Evolutionary conservation across 2,329 filamentous ascomycete genomes (phyloP), one percentile per base, ranked within the genome.

Genomic region (Diaporthe vexans): DNA sequence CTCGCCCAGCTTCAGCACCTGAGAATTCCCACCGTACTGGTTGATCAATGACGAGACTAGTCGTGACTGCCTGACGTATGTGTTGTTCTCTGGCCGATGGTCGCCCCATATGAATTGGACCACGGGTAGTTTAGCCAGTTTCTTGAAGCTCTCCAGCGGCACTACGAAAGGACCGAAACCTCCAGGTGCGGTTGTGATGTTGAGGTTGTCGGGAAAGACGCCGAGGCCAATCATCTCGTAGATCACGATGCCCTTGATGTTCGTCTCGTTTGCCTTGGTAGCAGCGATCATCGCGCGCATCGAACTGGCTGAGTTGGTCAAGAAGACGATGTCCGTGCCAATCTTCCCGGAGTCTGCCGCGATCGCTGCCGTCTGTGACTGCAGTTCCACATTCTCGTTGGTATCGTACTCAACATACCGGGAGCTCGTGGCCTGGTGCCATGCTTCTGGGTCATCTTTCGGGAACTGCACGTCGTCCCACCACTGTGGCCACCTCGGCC

Each of bases 381-480:
- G 52, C 1, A 56, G 17, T 13, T 19, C 52, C 15, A 56, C 26
- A 8, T 56, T 56, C 15, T n/a, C 52, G 9, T 33, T 56, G 52
- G 52, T 56, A 19, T 56, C 52, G 24, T 56, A 56, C 52, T 56
- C 52, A 9, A 56, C 52, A 10, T 56, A 29, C 7, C 52, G 52
- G 15, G 26, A 13, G 26, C 52, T 56, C 26, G 52, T 56, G 26
- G 52, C 80, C 74, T 83, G 81, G 48, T 82, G 76, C 82, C 82
- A 84, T 1, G 81, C 81, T 6, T 79, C 78, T 4, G 74, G 58
- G 71, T 81, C 78, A n/a, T 76, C 56, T 0, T 77, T 79, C 3
- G 82, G 82, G 65, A 84, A 84, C 74, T 84, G 81, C 54, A 81
- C 78, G 71, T 80, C 81, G 8, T 79, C 78, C 81, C 80, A 84